Evolutionary conservation across 106 monocot genomes (phyloP), one percentile per base, ranked within the genome.

Genomic region (Allium sativum): DNA sequence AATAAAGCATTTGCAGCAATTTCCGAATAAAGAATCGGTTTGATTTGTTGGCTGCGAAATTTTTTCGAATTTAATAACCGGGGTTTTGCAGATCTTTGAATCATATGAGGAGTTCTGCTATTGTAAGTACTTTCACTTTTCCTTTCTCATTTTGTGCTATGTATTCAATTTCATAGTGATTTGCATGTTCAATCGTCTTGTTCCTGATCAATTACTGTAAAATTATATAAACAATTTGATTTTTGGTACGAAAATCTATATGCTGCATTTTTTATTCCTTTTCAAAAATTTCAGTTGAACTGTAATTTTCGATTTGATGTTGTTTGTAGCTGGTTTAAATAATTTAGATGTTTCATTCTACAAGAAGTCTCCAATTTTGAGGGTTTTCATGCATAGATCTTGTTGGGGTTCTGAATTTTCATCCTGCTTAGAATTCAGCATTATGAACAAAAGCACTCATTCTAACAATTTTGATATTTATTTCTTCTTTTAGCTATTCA

Each of bases 401-500:
- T 31, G 31, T 31, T 31, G 31, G 31, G 31, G 31, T 55, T 55
- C 19, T 55, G 31, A 16, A 41, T 45, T 45, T 22, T 18, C 19
- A 45, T 5, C 41, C 14, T 41, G 1, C 41, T 41, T 58, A 21
- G 8, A 8, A 21, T 56, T 17, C 10, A 56, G 12, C 20, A 14
- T 11, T 44, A 7, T 45, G 10, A 15, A n/a, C 12, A 44, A 18
- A 61, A 13, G 0, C n/a, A 14, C 9, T 6, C 18, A 31, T 31
- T 31, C 31, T 31, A 31, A 31, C 31, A 45, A 19, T 8, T 61
- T 0, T 17, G 40, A 58, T 42, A 58, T 58, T 0, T 44, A 18
- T 10, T 16, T 66, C 41, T 62, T 65, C 57, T 42, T 40, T 41
- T 76, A 84, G 84, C 51, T 79, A 14, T 52, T 76, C 18, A 20